A percentile compares a stretch with the other conserved stretches of the same genome.
Evolutionary conservation across 805 yeast species (phyloP).

Genomic region (Monosporozyma siamensis): DNA sequence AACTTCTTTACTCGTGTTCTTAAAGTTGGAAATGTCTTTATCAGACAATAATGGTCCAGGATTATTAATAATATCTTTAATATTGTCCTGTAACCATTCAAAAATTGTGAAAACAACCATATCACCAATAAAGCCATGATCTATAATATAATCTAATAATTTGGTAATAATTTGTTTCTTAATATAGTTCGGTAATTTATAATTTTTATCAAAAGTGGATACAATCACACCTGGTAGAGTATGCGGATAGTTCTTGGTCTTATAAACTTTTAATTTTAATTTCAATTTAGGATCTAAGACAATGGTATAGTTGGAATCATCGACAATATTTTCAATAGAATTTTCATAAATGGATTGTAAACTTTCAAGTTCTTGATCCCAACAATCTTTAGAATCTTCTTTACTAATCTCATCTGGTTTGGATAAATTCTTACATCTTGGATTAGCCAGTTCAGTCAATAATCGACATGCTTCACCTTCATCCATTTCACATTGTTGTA

Average conservation of each 20-base stretch:
- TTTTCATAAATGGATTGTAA: slow-evolving; percentile 52
- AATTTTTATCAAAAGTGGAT: slow-evolving; percentile 32
- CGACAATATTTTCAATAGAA: slow-evolving; percentile 27
- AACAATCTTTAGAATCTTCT: slow-evolving; percentile 36
- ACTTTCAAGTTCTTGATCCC: slow-evolving; percentile 73
- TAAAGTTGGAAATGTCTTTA: not conserved
- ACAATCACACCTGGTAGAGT: slow-evolving; percentile 62
- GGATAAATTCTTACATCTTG: slow-evolving; percentile 4
- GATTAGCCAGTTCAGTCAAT: slow-evolving; percentile 34
- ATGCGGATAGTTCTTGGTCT: slow-evolving; percentile 50
- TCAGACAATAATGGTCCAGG: slow-evolving; percentile 59
- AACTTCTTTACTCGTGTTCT: not conserved
- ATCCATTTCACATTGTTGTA: slow-evolving; percentile 35
- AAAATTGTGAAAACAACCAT: slow-evolving; percentile 57
- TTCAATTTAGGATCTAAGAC: slow-evolving; percentile 30
- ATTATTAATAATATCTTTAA: slow-evolving; percentile 46
- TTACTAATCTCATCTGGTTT: not conserved
- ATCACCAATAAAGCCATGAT: slow-evolving; percentile 50
- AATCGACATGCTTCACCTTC: slow-evolving; percentile 44
- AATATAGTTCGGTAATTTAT: slow-evolving; percentile 60
- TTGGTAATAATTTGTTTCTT: slow-evolving; percentile 47
- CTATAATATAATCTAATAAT: slow-evolving; percentile 36
- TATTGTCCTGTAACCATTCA: slow-evolving; percentile 69
- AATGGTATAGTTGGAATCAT: slow-evolving; percentile 23
- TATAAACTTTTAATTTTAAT: slow-evolving; percentile 33